Evolutionary conservation across 768 basidiomycete genomes (phyloP), one percentile per base, ranked within the genome.

Genomic region (Termitomyces sp.): DNA sequence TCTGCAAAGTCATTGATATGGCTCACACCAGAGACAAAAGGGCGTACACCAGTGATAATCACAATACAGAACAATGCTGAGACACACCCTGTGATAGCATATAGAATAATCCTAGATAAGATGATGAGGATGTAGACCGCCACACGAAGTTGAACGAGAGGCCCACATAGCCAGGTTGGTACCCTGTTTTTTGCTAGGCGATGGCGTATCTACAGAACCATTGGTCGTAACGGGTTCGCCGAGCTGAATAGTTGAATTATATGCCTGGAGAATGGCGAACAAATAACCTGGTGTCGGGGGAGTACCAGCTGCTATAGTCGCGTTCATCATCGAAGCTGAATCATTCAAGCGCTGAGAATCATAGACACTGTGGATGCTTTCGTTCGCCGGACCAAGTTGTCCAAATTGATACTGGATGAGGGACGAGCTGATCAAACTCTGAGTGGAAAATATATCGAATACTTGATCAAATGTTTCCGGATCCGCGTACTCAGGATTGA

Each of bases 11-110:
- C 35, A 63, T 35, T 35, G 22, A 60, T 44, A 46, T 49, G 16
- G 36, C 15, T 29, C 32, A 43, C 7, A n/a, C 27, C 49, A 12
- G 35, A 46, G n/a, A 55, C 40, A 40, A 53, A 46, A 29, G 27
- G 13, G 73, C 85, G 51, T 70, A 90, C 89, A 16, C 94, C 94
- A 16, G 89, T 86, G 12, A 94, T 70, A 59, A 97, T 89, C 56
- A 97, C 92, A 43, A 89, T 72, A 58, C 85, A 83, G 71, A 97
- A 95, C 20, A 94, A 74, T 23, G 84, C 82, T 22, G 91, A 90
- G 36, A 98, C 92, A 59, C 89, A 86, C 4, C 91, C 94, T 1
- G 92, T 94, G 61, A 96, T 92, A 3, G 84, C 83, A 65, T 96
- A 96, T 18, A 92, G 74, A 27, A 92, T 78, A 52, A 92, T 88